Conservation (phyloP, 768 basidiomycete genomes). For the Daedalea quercina region DNA sequence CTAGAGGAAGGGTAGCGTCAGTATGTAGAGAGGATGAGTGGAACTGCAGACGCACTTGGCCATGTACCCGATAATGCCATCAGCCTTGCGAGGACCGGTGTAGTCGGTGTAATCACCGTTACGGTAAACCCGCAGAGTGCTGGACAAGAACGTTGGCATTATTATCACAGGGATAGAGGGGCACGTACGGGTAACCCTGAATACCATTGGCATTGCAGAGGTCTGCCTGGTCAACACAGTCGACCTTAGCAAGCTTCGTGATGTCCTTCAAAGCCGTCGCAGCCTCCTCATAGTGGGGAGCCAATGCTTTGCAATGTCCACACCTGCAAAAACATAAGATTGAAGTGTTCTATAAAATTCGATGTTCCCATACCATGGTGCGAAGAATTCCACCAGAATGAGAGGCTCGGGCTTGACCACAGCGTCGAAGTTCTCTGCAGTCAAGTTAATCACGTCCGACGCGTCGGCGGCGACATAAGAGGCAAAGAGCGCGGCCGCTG, state of each 20-base stretch:
- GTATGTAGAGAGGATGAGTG: not conserved
- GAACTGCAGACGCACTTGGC: constrained; percentile 65
- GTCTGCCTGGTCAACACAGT: constrained; percentile 92
- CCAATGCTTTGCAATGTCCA: constrained; percentile 93
- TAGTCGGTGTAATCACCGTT: constrained; percentile 80
- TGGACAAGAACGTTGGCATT: constrained; percentile 25
- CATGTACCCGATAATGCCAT: constrained; percentile 97
- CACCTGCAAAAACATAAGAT: constrained; percentile 45
- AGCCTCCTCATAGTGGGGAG: constrained; percentile 91
- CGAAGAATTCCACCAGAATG: constrained; percentile 93
- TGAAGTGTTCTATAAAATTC: not conserved
- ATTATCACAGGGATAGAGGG: not conserved
- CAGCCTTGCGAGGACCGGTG: constrained; percentile 83
- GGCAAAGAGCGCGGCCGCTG: constrained; percentile 46
- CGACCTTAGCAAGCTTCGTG: constrained; percentile 87
- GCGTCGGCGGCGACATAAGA: constrained; percentile 48
- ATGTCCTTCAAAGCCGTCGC: constrained; percentile 89
- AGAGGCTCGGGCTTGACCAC: constrained; percentile 60
- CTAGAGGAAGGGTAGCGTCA: constrained; percentile 31
- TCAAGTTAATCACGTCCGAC: constrained; percentile 82
- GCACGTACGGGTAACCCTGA: constrained; percentile 86
- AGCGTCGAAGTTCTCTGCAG: constrained; percentile 59
- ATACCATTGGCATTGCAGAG: constrained; percentile 86
- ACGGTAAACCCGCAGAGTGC: constrained; percentile 89
- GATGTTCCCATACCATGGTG: constrained; percentile 57